These are phyloP conservation scores for Chaetothyriales sp. DNA, from an alignment of 2,329 filamentous ascomycete species.

Conservation along the genomic window DNA sequence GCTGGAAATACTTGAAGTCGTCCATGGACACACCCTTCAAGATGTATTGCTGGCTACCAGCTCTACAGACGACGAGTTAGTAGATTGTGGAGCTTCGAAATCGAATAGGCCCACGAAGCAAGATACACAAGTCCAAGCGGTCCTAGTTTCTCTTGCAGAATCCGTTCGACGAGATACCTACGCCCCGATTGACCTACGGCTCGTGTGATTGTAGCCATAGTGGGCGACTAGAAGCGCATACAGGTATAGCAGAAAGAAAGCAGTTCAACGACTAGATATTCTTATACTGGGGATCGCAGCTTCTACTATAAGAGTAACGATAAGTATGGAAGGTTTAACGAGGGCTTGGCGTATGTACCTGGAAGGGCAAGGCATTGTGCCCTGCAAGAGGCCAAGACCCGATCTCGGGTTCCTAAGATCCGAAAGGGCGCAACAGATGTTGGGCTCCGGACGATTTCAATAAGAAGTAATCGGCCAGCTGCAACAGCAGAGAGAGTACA, in stretches of 20 bases:
- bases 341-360: too few relatives aligned
- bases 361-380: too few relatives aligned
- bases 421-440: background rate
- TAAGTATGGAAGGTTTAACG: too few relatives aligned
- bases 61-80: slow-evolving; percentile 6
- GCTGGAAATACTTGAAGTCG: slow-evolving; percentile 14
- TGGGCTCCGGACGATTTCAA: background rate
- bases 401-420: too few relatives aligned
- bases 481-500: background rate
- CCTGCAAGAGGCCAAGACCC: too few relatives aligned
- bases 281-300: too few relatives aligned
- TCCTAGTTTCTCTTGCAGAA: slow-evolving; percentile 10
- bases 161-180: slow-evolving; percentile 8
- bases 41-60: slow-evolving; percentile 14
- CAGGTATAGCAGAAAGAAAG: slow-evolving; percentile 26
- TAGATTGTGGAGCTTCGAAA: slow-evolving; percentile 2
- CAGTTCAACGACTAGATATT: slow-evolving; percentile 46
- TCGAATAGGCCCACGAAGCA: slow-evolving; percentile 4
- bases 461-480: background rate
- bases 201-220: slow-evolving; percentile 5
- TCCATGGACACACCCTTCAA: slow-evolving; percentile 18
- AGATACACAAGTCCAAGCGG: slow-evolving; percentile 5
- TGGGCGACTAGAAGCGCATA: slow-evolving; percentile 1
- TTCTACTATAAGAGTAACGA: too few relatives aligned
- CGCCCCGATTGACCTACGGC: background rate